Percentiles rank a stretch among this genome's conserved stretches.
Conservation (phyloP, 192 early-diverging fungal species). For the Ambispora gerdemannii region DNA sequence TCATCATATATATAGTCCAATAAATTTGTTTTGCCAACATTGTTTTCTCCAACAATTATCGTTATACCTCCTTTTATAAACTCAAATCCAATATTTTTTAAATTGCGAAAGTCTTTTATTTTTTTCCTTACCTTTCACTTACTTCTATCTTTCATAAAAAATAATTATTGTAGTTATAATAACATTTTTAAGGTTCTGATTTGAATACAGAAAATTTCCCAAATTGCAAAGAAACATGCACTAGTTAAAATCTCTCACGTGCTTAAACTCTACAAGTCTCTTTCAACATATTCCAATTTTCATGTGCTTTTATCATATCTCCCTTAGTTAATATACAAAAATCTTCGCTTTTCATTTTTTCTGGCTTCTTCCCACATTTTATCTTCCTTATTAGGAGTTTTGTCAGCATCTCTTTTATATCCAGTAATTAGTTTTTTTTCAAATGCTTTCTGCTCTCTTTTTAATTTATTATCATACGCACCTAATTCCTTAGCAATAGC, state of each 20-base stretch:
- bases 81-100: constrained; percentile 1
- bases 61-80: constrained; percentile 2
- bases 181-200: constrained; percentile 1
- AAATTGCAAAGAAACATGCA: background rate
- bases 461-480: constrained; percentile 10
- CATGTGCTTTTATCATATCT: constrained; percentile 23
- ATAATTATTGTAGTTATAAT: background rate
- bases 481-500: constrained; percentile 14
- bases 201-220: constrained; percentile 2
- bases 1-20: constrained; percentile 2
- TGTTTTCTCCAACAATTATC: constrained; percentile 2
- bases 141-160: background rate
- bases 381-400: too few relatives aligned
- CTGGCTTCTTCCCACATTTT: constrained; percentile 17
- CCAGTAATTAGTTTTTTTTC: too few relatives aligned
- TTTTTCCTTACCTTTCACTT: background rate
- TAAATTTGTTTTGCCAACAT: constrained; percentile 1
- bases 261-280: constrained; percentile 8
- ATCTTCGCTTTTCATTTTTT: constrained; percentile 26
- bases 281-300: constrained; percentile 25
- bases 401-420: too few relatives aligned
- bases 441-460: constrained; percentile 8
- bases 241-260: constrained; percentile 3
- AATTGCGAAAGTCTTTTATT: constrained; percentile 2
- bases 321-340: constrained; percentile 26